Conservation (phyloP, 345 rosid genomes). For the Sonneratia caseolaris region DNA sequence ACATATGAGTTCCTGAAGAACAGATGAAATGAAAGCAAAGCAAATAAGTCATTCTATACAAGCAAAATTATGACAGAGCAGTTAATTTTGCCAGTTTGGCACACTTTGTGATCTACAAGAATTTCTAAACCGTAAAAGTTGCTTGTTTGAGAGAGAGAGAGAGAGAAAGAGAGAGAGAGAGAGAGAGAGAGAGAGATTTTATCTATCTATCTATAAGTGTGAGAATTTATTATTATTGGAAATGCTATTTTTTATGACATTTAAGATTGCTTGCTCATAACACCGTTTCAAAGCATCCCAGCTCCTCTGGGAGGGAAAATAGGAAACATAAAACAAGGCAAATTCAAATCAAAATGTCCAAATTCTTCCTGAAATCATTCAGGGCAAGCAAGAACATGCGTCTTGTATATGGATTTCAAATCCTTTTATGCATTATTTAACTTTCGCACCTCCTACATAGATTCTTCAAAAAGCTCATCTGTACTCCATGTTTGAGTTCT, state of each 20-base stretch:
- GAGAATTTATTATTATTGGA: background rate
- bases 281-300: too few relatives aligned
- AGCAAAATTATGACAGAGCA: background rate
- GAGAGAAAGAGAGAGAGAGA: too few relatives aligned
- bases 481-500: background rate
- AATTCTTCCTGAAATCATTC: background rate
- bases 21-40: slow-evolving; percentile 1
- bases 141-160: background rate
- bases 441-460: background rate
- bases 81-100: background rate
- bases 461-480: background rate
- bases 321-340: background rate
- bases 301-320: background rate
- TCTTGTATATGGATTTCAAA: background rate
- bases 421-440: background rate
- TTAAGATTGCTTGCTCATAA: background rate
- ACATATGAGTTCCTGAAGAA: slow-evolving; percentile 70
- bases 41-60: background rate
- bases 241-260: background rate
- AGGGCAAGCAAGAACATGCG: background rate
- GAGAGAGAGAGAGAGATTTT: background rate
- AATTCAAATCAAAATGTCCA: background rate
- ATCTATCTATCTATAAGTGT: background rate
- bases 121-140: background rate
- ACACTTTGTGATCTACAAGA: background rate